Percentiles rank a stretch among this genome's conserved stretches.
Conservation (phyloP, 139 green algal genomes). For the Haematococcus sp. region DNA sequence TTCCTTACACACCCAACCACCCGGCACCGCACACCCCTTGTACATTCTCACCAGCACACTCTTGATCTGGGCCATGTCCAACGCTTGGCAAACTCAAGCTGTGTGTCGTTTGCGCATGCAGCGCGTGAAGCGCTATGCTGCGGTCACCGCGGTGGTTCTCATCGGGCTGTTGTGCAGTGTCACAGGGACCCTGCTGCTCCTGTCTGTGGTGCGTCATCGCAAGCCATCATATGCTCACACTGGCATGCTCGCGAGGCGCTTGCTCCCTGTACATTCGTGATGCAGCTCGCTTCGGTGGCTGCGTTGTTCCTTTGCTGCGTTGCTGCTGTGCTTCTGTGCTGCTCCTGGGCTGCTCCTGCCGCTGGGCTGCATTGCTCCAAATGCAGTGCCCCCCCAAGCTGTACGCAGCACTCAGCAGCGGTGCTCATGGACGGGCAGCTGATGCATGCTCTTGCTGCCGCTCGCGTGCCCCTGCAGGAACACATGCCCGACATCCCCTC, state of each 20-base stretch:
- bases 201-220: conserved; percentile 30
- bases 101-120: neutral
- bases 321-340: neutral
- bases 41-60: neutral
- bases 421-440: neutral
- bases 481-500: conserved; percentile 41
- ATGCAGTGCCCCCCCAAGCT: neutral
- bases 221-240: conserved; percentile 53
- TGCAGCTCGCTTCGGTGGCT: too few species aligned
- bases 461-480: conserved; percentile 13
- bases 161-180: conserved; percentile 31
- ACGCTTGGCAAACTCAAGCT: neutral
- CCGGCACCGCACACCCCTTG: neutral
- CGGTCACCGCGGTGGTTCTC: conserved; percentile 31
- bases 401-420: too few species aligned
- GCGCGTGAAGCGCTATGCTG: neutral
- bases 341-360: neutral
- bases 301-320: too few species aligned
- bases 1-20: neutral
- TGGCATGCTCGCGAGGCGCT: conserved; percentile 34
- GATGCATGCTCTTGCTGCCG: neutral
- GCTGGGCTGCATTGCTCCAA: neutral
- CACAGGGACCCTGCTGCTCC: conserved; percentile 42
- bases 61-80: neutral
- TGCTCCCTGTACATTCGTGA: neutral